Evolutionary conservation across 768 basidiomycete genomes (phyloP).

Genomic region (Omphalotus guepiniiformis): DNA sequence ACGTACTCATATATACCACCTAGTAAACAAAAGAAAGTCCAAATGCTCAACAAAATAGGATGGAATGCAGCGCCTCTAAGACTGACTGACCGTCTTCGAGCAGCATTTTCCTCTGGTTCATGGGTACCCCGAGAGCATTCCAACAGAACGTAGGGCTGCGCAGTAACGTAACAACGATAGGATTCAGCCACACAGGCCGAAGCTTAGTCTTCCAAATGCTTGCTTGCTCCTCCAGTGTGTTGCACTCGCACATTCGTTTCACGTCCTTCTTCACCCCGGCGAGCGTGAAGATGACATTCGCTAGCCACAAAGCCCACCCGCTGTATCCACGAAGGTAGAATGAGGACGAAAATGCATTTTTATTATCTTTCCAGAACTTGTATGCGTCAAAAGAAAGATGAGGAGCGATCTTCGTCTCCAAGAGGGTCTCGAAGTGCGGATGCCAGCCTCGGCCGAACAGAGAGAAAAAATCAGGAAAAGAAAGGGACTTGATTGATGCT

Average conservation of each 20-base stretch:
- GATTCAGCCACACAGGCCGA: conserved; percentile 46
- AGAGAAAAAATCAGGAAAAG: conserved; percentile 46
- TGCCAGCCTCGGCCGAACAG: conserved; percentile 58
- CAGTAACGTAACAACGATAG: conserved; percentile 39
- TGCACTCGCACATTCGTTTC: conserved; percentile 38
- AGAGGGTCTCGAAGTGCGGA: conserved; percentile 42
- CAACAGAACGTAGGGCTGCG: conserved; percentile 44
- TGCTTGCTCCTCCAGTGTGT: conserved; percentile 42
- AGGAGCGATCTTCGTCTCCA: conserved; percentile 47
- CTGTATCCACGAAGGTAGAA: conserved; percentile 57
- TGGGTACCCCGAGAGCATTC: conserved; percentile 62
- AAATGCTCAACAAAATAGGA: background rate
- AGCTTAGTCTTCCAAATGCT: conserved; percentile 47
- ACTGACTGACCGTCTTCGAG: conserved; percentile 24
- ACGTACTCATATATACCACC: conserved; percentile 32
- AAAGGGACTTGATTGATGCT: conserved; percentile 40
- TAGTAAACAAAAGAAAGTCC: background rate
- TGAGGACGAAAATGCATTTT: conserved; percentile 19
- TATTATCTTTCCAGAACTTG: conserved; percentile 51
- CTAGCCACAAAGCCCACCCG: conserved; percentile 50
- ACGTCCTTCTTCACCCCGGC: conserved; percentile 43
- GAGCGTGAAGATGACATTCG: conserved; percentile 41
- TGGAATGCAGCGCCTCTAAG: too few relatives aligned
- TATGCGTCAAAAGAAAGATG: conserved; percentile 55
- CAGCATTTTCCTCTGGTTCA: conserved; percentile 48